A percentile compares a stretch with the other conserved stretches of the same genome.
phyloP scores from a whole-genome alignment of 164 flowering plant genomes.

The Chimonanthus salicifolius region DNA sequence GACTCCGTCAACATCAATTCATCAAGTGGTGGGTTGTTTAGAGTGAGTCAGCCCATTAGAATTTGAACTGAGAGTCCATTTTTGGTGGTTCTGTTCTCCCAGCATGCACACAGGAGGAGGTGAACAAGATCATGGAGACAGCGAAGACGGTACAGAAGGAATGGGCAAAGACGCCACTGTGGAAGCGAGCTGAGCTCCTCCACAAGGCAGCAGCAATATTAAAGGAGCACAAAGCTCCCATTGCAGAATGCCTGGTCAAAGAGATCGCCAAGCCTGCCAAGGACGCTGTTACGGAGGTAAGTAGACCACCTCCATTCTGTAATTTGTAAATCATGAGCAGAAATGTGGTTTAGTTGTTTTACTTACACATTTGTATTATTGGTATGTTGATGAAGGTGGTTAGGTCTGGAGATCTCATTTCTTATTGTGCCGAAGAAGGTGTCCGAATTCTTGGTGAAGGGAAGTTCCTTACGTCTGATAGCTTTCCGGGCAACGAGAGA shows the following conservation, averaged over 20 bases:
- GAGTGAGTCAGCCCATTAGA: too few species aligned
- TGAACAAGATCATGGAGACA: conserved; percentile 79
- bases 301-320: not conserved
- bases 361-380: not conserved
- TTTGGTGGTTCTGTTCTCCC: not conserved
- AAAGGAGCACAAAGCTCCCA: conserved; percentile 81
- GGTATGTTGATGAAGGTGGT: conserved; percentile 63
- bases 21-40: too few species aligned
- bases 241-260: conserved; percentile 89
- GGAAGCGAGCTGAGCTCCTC: conserved; percentile 98
- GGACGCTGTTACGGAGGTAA: conserved; percentile 95
- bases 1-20: too few species aligned
- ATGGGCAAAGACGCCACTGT: conserved; percentile 95
- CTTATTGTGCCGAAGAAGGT: conserved; percentile 95
- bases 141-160: conserved; percentile 76
- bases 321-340: not conserved
- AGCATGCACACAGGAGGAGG: conserved; percentile 99
- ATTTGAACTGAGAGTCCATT: too few species aligned
- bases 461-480: conserved; percentile 81
- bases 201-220: conserved; percentile 95
- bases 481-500: conserved; percentile 98
- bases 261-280: conserved; percentile 98
- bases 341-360: not conserved
- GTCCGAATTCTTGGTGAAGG: conserved; percentile 92
- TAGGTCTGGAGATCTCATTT: conserved; percentile 91